These are phyloP conservation scores for Rubia peregrina DNA, from an alignment of 305 asterid species.

Conservation along the genomic window DNA sequence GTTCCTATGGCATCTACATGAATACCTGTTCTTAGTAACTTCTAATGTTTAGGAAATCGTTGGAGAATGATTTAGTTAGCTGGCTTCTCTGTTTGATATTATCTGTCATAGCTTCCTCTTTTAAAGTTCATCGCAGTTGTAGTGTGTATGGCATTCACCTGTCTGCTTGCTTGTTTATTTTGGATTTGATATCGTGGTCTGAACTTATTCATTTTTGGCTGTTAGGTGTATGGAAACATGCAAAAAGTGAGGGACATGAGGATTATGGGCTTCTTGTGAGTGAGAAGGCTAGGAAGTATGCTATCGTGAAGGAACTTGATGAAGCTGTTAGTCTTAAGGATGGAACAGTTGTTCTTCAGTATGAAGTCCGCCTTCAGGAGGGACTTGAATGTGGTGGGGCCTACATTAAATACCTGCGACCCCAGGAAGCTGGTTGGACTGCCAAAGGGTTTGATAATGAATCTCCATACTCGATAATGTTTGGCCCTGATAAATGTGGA, in stretches of 20 bases:
- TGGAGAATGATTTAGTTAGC: too few relatives aligned
- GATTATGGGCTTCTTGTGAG: slow-evolving; percentile 93
- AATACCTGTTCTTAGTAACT: neutral
- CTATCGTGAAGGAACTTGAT: slow-evolving; percentile 80
- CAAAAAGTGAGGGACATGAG: slow-evolving; percentile 89
- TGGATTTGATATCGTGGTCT: neutral
- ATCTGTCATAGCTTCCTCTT: neutral
- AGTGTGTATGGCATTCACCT: too few relatives aligned
- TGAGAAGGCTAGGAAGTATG: slow-evolving; percentile 78
- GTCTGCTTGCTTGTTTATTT: neutral
- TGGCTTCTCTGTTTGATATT: neutral
- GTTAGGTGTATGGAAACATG: slow-evolving; percentile 89
- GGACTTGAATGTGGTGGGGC: slow-evolving; percentile 99
- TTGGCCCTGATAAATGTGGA: slow-evolving; percentile 98
- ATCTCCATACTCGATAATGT: slow-evolving; percentile 94
- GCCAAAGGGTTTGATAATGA: slow-evolving; percentile 82
- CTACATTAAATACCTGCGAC: slow-evolving; percentile 85
- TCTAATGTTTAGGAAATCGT: neutral
- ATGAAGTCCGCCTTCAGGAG: slow-evolving; percentile 80
- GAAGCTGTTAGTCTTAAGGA: slow-evolving; percentile 57
- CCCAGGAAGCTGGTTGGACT: slow-evolving; percentile 84
- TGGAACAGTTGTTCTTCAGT: slow-evolving; percentile 74
- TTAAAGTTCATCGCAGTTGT: neutral
- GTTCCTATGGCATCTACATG: neutral
- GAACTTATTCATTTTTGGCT: slow-evolving; percentile 5